Base-by-base conservation (phyloP, 2,329 filamentous ascomycete genomes). In the Ophiostoma piceae region DNA sequence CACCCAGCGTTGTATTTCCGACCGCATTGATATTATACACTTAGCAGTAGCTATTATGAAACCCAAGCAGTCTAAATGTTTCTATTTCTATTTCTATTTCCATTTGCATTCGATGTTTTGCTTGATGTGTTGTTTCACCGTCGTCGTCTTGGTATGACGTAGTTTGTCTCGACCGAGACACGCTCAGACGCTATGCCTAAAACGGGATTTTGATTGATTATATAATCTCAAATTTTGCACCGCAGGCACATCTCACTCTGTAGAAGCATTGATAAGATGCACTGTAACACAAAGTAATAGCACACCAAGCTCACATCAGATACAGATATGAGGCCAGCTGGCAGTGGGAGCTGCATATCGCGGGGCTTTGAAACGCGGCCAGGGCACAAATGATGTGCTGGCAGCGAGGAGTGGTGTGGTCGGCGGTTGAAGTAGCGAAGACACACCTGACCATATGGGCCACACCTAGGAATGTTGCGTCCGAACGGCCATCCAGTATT, bases 371-470 rank as follows among this genome's bases (percentile, higher is more conserved):
- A 35, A 62, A 29, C 57, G 57, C 57, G 57, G 26, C 57, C 57
- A 62, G 26, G 57, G 57, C 26, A 32, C 26, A 19, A 62, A 62
- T 62, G 57, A 62, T 62, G 26, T 32, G 57, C 57, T 62, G 57
- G 57, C 57, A 62, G 12, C 22, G 22, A 26, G n/a, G n/a, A 57
- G n/a, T 26, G 16, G 51, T 26, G 8, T 26, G 9, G 22, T 57
- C 7, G 51, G 26, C 22, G 9, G 43, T 26, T 22, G 12, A 22
- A n/a, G 51, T 8, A 57, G 51, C 51, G 43, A 47, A n/a, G 43
- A 47, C 11, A 41, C 43, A 47, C 43, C 43, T 47, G 5, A 16
- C 16, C 43, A n/a, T 47, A 47, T 47, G 43, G 6, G 4, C 43
- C 43, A 47, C 43, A 47, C 16, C 43, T 47, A 41, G 43, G 14